phyloP scores from a whole-genome alignment of 768 basidiomycete genomes.

The Trametes sanguinea region DNA sequence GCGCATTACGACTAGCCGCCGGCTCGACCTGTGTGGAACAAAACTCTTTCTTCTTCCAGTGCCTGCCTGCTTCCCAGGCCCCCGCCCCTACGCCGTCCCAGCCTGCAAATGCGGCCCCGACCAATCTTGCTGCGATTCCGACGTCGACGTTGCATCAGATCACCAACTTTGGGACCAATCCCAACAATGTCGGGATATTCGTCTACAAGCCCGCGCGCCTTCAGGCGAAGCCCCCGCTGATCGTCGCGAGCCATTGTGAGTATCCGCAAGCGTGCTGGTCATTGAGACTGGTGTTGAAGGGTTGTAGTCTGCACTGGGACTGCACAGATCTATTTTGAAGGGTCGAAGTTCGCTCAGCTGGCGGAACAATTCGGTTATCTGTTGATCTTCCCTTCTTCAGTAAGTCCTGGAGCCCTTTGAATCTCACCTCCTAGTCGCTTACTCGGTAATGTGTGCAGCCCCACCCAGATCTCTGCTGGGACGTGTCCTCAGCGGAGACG shows the following conservation, averaged over 20 bases:
- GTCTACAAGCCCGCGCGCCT: slow-evolving; percentile 35
- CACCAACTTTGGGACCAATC: slow-evolving; percentile 53
- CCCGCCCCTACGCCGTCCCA: not conserved
- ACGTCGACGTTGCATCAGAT: slow-evolving; percentile 35
- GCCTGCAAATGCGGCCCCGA: slow-evolving; percentile 8
- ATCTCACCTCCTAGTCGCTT: no score
- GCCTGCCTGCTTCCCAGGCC: not conserved
- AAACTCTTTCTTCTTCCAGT: slow-evolving; percentile 10
- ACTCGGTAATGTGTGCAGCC: slow-evolving; percentile 14
- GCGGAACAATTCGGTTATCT: slow-evolving; percentile 51
- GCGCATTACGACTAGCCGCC: slow-evolving; percentile 20
- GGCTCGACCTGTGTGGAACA: slow-evolving; percentile 37
- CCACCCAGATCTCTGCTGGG: slow-evolving; percentile 50
- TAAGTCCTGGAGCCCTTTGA: not conserved
- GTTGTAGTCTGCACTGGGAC: slow-evolving; percentile 43
- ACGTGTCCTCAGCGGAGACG: slow-evolving; percentile 50
- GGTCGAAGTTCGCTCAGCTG: slow-evolving; percentile 49
- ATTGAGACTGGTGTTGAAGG: not conserved
- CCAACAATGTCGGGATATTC: slow-evolving; percentile 52
- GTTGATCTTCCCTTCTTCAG: slow-evolving; percentile 43
- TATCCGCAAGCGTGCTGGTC: not conserved
- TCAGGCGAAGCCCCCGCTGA: slow-evolving; percentile 41
- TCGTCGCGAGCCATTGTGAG: slow-evolving; percentile 44
- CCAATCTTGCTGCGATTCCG: slow-evolving; percentile 18
- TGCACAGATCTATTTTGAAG: slow-evolving; percentile 50